Base-by-base conservation (phyloP, 108 stramenopile species). In the Aurantiochytrium sp. region DNA sequence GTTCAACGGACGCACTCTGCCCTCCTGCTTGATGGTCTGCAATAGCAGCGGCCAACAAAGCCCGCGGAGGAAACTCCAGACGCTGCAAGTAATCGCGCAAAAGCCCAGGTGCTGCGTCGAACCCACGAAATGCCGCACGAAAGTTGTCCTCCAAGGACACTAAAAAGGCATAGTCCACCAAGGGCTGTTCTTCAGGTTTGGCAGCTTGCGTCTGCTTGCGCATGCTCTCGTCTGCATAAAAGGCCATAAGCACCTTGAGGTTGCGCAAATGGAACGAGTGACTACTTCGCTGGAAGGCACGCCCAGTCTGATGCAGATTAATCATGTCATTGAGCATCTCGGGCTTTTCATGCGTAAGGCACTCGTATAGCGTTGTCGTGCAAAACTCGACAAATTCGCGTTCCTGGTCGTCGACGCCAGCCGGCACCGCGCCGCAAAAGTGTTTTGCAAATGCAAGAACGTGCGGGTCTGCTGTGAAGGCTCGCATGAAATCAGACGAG, bases 311-410 rank as follows among this genome's bases (percentile, higher is more conserved):
- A 53, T 83, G 51, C 49, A 83, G 51, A 45, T 53, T 53, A 3
- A 83, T 53, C 76, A 83, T 83, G 76, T n/a, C 49, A 83, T 83
- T 83, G 25, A 83, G 76, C 76, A 83, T 83, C n/a, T 83, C 76
- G 19, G 76, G 76, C 76, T 83, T 83, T 28, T 83, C 76, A 45
- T 83, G 76, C 51, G 76, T 83, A 2, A 83, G 76, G 51, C 76
- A 83, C 43, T 83, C 76, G 28, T 83, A 83, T 4, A 83, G 76
- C 19, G 76, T 83, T 12, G 76, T 45, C 28, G 76, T 83, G 51
- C 76, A 83, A 23, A 83, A 83, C 4, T 83, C 76, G n/a, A 83
- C 76, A 83, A 83, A 83, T 12, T 83, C 49, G 6, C 23, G 45
- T 53, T 83, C 76, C 18, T 35, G 3, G 6, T 83, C 76, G n/a